These are phyloP conservation scores for Fusarium xyrophilum DNA, from an alignment of 2,329 filamentous ascomycete genomes.

Conservation along the genomic window DNA sequence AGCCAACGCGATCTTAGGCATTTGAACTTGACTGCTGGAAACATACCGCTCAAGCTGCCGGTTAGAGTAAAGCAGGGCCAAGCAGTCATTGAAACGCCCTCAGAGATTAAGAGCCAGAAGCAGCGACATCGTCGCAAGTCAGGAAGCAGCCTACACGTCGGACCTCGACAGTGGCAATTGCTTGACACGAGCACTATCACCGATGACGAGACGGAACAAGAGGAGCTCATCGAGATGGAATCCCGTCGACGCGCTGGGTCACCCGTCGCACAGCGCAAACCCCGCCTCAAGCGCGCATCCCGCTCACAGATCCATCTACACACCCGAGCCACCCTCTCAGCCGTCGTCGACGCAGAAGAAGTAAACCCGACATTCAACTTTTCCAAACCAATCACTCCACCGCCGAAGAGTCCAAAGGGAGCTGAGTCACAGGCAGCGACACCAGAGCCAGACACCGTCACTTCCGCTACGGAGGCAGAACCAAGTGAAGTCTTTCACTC, in stretches of 20 bases:
- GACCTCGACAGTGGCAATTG: slow-evolving; percentile 47
- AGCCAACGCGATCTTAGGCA: slow-evolving; percentile 67
- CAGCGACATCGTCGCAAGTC: slow-evolving; percentile 57
- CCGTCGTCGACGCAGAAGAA: slow-evolving; percentile 25
- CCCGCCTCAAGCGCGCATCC: slow-evolving; percentile 52
- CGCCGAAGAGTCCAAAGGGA: neutral
- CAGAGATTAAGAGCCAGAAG: slow-evolving; percentile 44
- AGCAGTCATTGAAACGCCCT: slow-evolving; percentile 24
- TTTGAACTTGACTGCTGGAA: slow-evolving; percentile 46
- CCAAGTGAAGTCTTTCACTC: slow-evolving; percentile 46
- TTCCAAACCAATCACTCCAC: slow-evolving; percentile 45
- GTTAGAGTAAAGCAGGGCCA: slow-evolving; percentile 23
- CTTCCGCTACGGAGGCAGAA: slow-evolving; percentile 34
- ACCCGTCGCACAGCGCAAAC: slow-evolving; percentile 46
- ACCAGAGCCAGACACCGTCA: slow-evolving; percentile 5
- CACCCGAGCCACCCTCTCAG: slow-evolving; percentile 26
- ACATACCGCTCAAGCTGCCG: slow-evolving; percentile 37
- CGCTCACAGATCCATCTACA: slow-evolving; percentile 49
- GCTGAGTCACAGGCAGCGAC: slow-evolving; percentile 2
- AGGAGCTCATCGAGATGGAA: slow-evolving; percentile 53
- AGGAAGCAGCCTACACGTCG: slow-evolving; percentile 55
- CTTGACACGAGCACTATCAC: slow-evolving; percentile 50
- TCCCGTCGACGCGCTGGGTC: slow-evolving; percentile 43
- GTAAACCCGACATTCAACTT: slow-evolving; percentile 46
- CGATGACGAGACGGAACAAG: slow-evolving; percentile 54